phyloP scores from a whole-genome alignment of 1,284 basidiomycete genomes.

The Acaromyces ingoldii region DNA sequence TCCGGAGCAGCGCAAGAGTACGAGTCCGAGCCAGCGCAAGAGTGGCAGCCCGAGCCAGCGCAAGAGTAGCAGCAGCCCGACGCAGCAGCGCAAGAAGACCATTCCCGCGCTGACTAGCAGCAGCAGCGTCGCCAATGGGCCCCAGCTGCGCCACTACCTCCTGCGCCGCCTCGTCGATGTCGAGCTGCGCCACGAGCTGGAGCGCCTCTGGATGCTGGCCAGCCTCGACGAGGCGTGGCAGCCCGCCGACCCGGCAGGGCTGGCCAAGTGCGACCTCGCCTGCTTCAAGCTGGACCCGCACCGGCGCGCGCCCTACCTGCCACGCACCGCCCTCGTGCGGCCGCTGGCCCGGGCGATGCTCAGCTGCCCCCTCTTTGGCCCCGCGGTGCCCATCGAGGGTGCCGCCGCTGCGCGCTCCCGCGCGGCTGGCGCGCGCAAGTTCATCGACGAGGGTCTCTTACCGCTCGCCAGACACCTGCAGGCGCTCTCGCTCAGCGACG shows the following conservation, averaged over 20 bases:
- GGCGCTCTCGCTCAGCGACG: constrained; percentile 36
- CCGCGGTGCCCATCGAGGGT: constrained; percentile 25
- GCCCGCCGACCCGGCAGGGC: neutral
- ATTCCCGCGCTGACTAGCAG: too few species aligned
- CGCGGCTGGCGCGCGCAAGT: constrained; percentile 31
- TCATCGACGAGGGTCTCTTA: constrained; percentile 31
- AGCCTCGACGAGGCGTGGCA: constrained; percentile 32
- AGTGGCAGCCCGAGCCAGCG: too few species aligned
- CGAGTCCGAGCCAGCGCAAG: too few species aligned
- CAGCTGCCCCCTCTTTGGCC: constrained; percentile 41
- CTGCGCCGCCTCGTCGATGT: constrained; percentile 32
- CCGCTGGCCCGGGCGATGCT: constrained; percentile 42
- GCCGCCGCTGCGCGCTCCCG: neutral
- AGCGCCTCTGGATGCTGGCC: constrained; percentile 35
- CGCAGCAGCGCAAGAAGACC: too few species aligned
- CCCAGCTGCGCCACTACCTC: constrained; percentile 44
- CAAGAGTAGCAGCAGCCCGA: too few species aligned
- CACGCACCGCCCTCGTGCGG: constrained; percentile 32
- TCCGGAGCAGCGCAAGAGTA: too few species aligned
- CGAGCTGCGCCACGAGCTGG: constrained; percentile 43
- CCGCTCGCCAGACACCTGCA: constrained; percentile 38
- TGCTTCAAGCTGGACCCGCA: constrained; percentile 2
- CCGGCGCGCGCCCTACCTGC: neutral
- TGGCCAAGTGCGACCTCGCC: constrained; percentile 4
- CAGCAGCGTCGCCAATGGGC: too few species aligned